phyloP scores from a whole-genome alignment of 2,329 filamentous ascomycete genomes.

The Penicillium sp. region DNA sequence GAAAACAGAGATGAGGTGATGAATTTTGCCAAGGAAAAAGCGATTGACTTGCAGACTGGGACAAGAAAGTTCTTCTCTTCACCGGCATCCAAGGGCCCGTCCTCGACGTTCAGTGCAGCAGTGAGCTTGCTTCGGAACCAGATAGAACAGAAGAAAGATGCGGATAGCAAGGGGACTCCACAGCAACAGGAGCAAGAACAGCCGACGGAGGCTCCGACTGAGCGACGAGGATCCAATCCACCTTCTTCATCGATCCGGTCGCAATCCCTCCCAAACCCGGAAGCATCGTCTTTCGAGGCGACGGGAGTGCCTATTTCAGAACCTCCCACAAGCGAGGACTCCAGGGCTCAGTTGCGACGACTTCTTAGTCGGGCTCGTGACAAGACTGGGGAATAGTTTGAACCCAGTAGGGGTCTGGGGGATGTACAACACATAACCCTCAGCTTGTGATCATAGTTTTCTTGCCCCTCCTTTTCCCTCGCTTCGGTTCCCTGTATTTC shows the following conservation, averaged over 20 bases:
- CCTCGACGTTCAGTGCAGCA: constrained; percentile 18
- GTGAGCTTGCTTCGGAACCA: constrained; percentile 20
- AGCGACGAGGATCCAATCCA: constrained; percentile 11
- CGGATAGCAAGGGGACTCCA: background rate
- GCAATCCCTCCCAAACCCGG: constrained; percentile 15
- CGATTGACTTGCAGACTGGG: constrained; percentile 20
- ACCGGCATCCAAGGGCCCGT: constrained; percentile 2
- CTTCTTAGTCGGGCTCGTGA: constrained; percentile 25
- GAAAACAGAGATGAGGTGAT: constrained; percentile 43
- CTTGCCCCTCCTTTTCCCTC: background rate
- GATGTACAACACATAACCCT: background rate
- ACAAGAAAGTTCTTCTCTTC: constrained; percentile 1
- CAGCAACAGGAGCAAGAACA: background rate
- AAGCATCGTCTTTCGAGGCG: constrained; percentile 21
- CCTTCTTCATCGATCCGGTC: constrained; percentile 16
- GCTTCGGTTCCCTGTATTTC: background rate
- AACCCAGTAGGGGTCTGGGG: background rate
- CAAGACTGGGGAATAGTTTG: background rate
- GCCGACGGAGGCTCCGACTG: background rate
- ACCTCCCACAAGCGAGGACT: constrained; percentile 7
- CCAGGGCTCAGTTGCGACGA: constrained; percentile 20
- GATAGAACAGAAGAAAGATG: constrained; percentile 19
- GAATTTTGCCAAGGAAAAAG: constrained; percentile 32
- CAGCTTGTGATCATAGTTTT: background rate
- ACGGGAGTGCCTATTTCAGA: constrained; percentile 15